Evolutionary conservation across 495 filamentous ascomycete genomes (phyloP), one percentile per base, ranked within the genome.

Genomic region (Annulohypoxylon moriforme): DNA sequence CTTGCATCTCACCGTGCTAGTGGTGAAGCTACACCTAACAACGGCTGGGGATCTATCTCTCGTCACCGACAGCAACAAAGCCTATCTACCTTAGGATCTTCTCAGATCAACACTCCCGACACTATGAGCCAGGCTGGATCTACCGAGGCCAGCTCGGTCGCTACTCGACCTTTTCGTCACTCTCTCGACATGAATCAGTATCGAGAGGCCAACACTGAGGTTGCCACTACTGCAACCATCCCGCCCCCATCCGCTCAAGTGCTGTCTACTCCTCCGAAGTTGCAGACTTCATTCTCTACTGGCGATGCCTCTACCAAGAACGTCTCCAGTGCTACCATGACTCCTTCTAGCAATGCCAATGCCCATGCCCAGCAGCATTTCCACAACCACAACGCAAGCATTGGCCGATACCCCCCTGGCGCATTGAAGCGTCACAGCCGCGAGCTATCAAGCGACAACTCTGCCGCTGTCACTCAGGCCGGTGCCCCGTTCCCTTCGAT

Each of bases 231-330:
- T 25, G 69, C 79, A 0, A 65, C 79, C 6, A 75, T 82, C 14
- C 79, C 84, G 0, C 75, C 85, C 4, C 68, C 81, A 3, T 68
- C 78, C 1, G 79, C 49, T 61, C 81, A 85, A 47, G 74, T 75
- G 38, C 79, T 85, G 77, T 84, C 81, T 64, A 87, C 83, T 76
- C 89, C 81, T 66, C 91, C 85, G 67, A 94, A 89, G 82, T 79
- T 96, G 36, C 91, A 94, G 79, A 89, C 92, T 3, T 97, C 95
- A 1, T 98, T 93, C 80, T 98, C 96, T 1, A 90, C 94, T 20
- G 92, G 90, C 77, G 96, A 98, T 73, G 82, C 98, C 4, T 92
- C 95, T n/a, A 97, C 94, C 1, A 96, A 94, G 84, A 75, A 63
- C 64, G 58, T 79, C 13, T 77, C 81, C 18, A 78, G 79, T 55